Base-by-base conservation (phyloP, 345 rosid species). In the Aquilaria yunnanensis region DNA sequence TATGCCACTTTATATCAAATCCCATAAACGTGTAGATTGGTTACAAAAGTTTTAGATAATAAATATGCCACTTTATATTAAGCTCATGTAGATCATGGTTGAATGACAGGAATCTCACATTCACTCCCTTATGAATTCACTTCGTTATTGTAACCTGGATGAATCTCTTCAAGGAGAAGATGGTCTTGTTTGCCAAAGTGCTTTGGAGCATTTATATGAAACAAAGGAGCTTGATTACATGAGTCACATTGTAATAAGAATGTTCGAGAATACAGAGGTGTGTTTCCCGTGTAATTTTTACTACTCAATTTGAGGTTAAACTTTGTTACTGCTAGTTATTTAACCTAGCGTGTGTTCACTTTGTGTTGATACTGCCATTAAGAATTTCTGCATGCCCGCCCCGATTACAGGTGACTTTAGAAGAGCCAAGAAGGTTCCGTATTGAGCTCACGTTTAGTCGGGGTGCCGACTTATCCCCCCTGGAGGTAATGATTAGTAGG, bases 141-240 rank as follows among this genome's bases (percentile, higher is more conserved):
- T 95, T 60, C 96, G 99, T 32, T 95, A 89, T 72, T 89, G 99
- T 76, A 87, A 95, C 77, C 82, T 95, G 31, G 99, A 95, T 61
- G 98, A 95, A 66, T 87, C 98, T 65, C 99, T 91, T 70, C 98
- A 81, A 72, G 98, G 81, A 58, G 99, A 95, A 83, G 98, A 77
- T 46, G 76, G 99, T 75, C 94, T 95, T 56, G 83, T 95, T 52
- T 85, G 83, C 79, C 71, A 62, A 41, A 74, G 55, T 71, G 99
- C 83, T 60, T 74, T 91, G 89, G 94, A 89, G 69, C 88, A 93
- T 47, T 72, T 95, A 67, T 73, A 70, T 75, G 86, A 82, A 60
- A 91, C 97, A 11, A 87, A 84, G 83, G 99, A 95, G 79, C 98
- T 91, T 72, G 99, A 95, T 80, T 95, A 95, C 81, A 95, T 95